Evolutionary conservation across 2,329 filamentous ascomycete species (phyloP).

Genomic region (Pyrenophora teres): DNA sequence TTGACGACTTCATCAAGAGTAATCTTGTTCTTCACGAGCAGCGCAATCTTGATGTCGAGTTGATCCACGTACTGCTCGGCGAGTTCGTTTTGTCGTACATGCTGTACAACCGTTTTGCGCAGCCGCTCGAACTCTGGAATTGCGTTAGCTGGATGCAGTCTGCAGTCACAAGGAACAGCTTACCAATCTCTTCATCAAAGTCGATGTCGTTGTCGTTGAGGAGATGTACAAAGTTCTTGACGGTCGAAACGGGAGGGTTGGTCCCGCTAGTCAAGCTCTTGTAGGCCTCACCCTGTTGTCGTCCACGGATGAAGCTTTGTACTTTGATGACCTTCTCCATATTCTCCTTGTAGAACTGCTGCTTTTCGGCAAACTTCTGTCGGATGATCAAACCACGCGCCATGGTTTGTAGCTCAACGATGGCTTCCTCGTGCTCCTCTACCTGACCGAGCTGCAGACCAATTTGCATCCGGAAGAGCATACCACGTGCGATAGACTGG

Average conservation of each 20-base stretch:
- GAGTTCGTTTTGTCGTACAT: constrained; percentile 95
- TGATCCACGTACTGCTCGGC: constrained; percentile 98
- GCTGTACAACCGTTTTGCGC: constrained; percentile 94
- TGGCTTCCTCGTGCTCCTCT: constrained; percentile 78
- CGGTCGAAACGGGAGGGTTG: constrained; percentile 93
- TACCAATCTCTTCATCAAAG: constrained; percentile 89
- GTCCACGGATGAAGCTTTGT: constrained; percentile 92
- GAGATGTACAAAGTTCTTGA: constrained; percentile 97
- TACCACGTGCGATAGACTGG: constrained; percentile 77
- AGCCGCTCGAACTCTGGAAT: constrained; percentile 81
- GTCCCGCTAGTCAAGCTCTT: constrained; percentile 95
- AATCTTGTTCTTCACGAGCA: constrained; percentile 99
- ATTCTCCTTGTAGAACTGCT: constrained; percentile 87
- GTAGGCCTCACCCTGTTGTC: constrained; percentile 96
- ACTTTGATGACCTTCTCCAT: constrained; percentile 99
- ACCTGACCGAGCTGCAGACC: constrained; percentile 76
- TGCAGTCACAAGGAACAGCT: constrained; percentile 4
- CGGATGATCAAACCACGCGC: constrained; percentile 76
- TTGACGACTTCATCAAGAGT: constrained; percentile 96
- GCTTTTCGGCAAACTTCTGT: constrained; percentile 78
- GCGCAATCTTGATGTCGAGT: constrained; percentile 96
- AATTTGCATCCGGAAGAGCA: constrained; percentile 75
- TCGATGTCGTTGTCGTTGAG: constrained; percentile 98
- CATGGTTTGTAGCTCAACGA: constrained; percentile 75
- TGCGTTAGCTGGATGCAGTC: constrained; percentile 20